A percentile compares a stretch with the other conserved stretches of the same genome.
Conservation (phyloP, 2,329 filamentous ascomycete species). For the Tympanopsis confertula region DNA sequence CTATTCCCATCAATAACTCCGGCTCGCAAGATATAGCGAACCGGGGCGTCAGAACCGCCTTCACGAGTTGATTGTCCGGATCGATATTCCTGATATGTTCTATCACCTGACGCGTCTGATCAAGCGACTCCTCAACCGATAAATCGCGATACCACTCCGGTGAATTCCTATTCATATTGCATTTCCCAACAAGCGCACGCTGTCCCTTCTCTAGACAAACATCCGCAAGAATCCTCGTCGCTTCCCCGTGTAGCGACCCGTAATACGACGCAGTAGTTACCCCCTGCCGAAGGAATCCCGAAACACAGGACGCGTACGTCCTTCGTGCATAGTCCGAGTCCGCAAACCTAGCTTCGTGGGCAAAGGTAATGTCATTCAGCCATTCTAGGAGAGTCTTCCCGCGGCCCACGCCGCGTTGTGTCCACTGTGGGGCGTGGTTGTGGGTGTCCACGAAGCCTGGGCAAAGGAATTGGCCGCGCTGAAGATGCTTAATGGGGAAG, state of each 20-base stretch:
- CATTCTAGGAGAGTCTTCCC: conserved; percentile 35
- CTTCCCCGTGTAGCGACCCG: conserved; percentile 39
- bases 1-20: conserved; percentile 40
- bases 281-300: conserved; percentile 47
- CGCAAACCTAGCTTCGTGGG: conserved; percentile 47
- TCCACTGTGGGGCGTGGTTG: conserved; percentile 21
- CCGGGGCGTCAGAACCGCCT: conserved; percentile 41
- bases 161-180: conserved; percentile 46
- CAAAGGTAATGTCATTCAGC: conserved; percentile 52
- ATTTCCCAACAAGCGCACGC: conserved; percentile 49
- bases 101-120: conserved; percentile 36
- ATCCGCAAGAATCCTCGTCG: conserved; percentile 45
- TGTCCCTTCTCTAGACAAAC: conserved; percentile 39
- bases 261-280: conserved; percentile 53
- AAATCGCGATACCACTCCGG: conserved; percentile 41
- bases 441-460: conserved; percentile 35
- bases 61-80: conserved; percentile 27
- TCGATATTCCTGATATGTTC: conserved; percentile 31
- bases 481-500: neutral
- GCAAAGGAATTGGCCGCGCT: conserved; percentile 29
- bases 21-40: conserved; percentile 50
- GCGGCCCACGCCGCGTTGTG: conserved; percentile 10
- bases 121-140: conserved; percentile 30
- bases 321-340: conserved; percentile 38
- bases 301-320: conserved; percentile 39